Base-by-base conservation (phyloP, 179 eudicot genomes). In the Silene vulgaris region DNA sequence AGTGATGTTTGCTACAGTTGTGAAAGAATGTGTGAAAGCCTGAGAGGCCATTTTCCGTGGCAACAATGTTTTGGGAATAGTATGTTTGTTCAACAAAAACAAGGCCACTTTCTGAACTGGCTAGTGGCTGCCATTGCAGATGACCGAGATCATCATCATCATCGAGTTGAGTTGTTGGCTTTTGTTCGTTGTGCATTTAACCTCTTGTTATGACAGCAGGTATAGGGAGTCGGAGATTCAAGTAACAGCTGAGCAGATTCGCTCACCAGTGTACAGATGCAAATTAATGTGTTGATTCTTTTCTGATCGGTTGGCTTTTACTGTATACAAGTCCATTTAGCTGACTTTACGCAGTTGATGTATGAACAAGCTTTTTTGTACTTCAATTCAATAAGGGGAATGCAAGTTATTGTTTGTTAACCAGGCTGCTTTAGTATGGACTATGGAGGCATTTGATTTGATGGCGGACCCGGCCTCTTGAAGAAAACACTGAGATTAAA, bases 1-100 rank as follows among this genome's bases (percentile, higher is more conserved):
- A 77, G 75, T 87, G 71, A 86, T 92, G 92, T 89, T 90, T 74
- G 80, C 89, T 60, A 76, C 84, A 64, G 70, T 94, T 56, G 98
- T 92, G 85, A 94, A 90, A 84, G 96, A 94, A 84, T 88, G 74
- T 78, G 83, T 76, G 5, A 75, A 78, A 48, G 84, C 5, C 30
- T 68, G 45, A 71, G 43, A n/a, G 43, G 32, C 23, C 77, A 6
- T 71, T 76, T 59, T 72, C 11, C 70, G 19, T 68, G 37, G 54
- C 52, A 17, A 62, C 74, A 37, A 17, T 69, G 71, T 40, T 61
- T 26, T 21, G 37, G 57, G 45, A 60, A 54, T 32, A 28, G 60
- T 20, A 40, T 52, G 13, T 4, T 14, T 52, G 28, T 50, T 50
- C 63, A 54, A 50, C 40, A 20, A 11, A 70, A 40, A 48, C 61